Evolutionary conservation across 2,329 filamentous ascomycete species (phyloP).

Genomic region (Zasmidium angulare): DNA sequence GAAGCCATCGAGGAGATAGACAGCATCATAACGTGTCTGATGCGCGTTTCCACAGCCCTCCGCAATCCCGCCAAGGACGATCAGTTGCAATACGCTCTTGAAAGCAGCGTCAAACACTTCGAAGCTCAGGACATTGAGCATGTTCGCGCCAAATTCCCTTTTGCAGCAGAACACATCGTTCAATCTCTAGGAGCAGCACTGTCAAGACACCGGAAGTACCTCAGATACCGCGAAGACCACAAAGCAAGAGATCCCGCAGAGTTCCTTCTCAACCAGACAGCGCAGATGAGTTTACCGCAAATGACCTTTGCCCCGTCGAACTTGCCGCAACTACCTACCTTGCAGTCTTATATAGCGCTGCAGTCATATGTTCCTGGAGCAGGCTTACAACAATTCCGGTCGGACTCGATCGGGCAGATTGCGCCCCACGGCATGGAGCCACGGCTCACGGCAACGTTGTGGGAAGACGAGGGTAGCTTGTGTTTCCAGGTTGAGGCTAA

Average conservation of each 20-base stretch:
- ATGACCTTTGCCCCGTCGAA: no score
- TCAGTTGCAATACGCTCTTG: constrained; percentile 27
- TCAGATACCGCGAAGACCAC: constrained; percentile 37
- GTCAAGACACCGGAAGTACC: constrained; percentile 34
- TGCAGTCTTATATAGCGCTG: no score
- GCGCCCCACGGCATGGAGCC: no score
- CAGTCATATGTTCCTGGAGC: no score
- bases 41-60: constrained; percentile 36
- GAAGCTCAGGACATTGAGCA: constrained; percentile 12
- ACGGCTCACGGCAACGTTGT: constrained; percentile 89
- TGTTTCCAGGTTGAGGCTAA: constrained; percentile 98
- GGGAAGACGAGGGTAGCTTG: constrained; percentile 96
- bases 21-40: constrained; percentile 33
- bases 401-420: no score
- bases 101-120: constrained; percentile 20
- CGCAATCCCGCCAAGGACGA: constrained; percentile 36
- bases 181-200: constrained; percentile 35
- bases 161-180: constrained; percentile 15
- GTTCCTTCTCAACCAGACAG: no score
- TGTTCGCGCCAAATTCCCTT: constrained; percentile 10
- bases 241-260: no score
- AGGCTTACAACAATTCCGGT: no score
- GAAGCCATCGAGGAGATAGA: constrained; percentile 19
- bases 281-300: no score
- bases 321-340: no score